These are phyloP conservation scores for Papilionanthe hybrid DNA, from an alignment of 116 monocot species.

Conservation along the genomic window DNA sequence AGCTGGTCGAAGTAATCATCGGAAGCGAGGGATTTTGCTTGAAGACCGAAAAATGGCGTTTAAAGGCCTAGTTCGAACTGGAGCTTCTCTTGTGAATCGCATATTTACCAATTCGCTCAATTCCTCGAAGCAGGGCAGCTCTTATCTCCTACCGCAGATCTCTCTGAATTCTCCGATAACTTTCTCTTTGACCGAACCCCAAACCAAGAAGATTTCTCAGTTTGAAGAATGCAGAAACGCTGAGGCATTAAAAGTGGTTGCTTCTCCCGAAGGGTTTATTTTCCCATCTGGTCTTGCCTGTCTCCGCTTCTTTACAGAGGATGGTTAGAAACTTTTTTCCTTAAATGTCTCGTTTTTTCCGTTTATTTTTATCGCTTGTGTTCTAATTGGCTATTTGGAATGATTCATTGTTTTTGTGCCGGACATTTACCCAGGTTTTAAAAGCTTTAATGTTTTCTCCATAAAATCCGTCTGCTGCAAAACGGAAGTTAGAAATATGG, in stretches of 20 bases:
- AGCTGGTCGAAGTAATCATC: neutral
- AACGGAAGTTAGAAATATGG: neutral
- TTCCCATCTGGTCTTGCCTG: slow-evolving; percentile 5
- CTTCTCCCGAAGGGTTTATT: neutral
- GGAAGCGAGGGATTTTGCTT: neutral
- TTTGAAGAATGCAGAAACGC: neutral
- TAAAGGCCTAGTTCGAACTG: neutral
- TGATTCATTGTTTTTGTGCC: neutral
- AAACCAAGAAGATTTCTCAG: neutral
- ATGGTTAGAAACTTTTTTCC: neutral
- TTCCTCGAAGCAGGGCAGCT: neutral
- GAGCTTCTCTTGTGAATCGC: slow-evolving; percentile 1
- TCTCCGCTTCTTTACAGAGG: slow-evolving; percentile 3
- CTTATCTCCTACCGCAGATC: slow-evolving; percentile 2
- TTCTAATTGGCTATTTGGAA: neutral
- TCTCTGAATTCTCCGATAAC: neutral
- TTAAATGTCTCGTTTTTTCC: neutral
- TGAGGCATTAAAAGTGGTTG: neutral
- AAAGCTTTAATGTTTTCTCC: neutral
- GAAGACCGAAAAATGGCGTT: slow-evolving; percentile 1
- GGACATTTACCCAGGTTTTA: neutral
- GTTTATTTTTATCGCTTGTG: neutral
- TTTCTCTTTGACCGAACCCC: neutral
- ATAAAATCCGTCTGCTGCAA: neutral
- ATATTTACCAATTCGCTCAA: neutral